Percentiles rank a stretch among this genome's conserved stretches.
phyloP scores from a whole-genome alignment of 495 filamentous ascomycete species.

The Penicillium manginii region DNA sequence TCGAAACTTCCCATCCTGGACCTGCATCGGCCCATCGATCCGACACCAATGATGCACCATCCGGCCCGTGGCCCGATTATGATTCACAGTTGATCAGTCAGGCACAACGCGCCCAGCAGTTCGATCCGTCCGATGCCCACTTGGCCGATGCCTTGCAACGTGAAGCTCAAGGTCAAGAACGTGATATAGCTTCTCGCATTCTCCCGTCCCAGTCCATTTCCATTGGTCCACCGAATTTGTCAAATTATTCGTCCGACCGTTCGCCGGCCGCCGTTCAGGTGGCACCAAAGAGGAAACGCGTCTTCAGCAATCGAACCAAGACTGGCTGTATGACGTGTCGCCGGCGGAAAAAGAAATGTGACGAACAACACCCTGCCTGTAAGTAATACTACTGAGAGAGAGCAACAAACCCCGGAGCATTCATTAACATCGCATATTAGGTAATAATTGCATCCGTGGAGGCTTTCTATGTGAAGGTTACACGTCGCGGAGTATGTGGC shows the following conservation, averaged over 20 bases:
- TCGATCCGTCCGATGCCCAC: constrained; percentile 55
- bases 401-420: no score
- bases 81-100: constrained; percentile 46
- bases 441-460: constrained; percentile 89
- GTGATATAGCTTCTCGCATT: constrained; percentile 35
- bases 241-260: constrained; percentile 45
- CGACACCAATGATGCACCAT: constrained; percentile 38
- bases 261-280: constrained; percentile 56
- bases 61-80: constrained; percentile 45
- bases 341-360: constrained; percentile 97
- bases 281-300: constrained; percentile 78
- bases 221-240: constrained; percentile 30
- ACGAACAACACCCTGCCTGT: constrained; percentile 95
- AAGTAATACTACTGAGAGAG: constrained; percentile 25
- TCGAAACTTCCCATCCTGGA: constrained; percentile 32
- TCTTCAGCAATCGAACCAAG: constrained; percentile 97
- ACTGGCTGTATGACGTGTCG: constrained; percentile 97
- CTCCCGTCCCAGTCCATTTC: constrained; percentile 38
- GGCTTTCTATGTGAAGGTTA: constrained; percentile 97
- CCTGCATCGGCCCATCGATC: constrained; percentile 29
- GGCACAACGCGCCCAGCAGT: constrained; percentile 49
- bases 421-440: constrained; percentile 44
- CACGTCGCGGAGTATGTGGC: constrained; percentile 74
- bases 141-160: constrained; percentile 55
- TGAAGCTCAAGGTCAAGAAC: constrained; percentile 50